phyloP scores from a whole-genome alignment of 257 asterid genomes.

The Fraxinus americana region DNA sequence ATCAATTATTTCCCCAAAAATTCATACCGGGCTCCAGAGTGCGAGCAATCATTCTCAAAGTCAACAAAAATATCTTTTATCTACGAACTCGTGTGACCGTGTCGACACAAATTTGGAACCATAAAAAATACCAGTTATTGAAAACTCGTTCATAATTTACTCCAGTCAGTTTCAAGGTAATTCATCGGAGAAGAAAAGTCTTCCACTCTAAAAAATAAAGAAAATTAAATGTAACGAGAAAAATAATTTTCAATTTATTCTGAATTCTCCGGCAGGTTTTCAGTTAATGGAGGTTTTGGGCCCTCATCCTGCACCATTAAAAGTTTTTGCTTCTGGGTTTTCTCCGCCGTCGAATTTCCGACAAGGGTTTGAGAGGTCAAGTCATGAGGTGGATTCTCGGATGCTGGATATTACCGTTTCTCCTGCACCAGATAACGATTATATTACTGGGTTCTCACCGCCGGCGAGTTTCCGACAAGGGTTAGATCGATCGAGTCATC shows the following conservation, averaged over 20 bases:
- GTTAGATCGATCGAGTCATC: conserved; percentile 26
- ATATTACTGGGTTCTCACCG: conserved; percentile 28
- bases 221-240: not conserved
- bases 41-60: too few species aligned
- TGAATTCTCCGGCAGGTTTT: conserved; percentile 9
- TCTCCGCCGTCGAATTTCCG: conserved; percentile 21
- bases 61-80: too few species aligned
- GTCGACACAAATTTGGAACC: conserved; percentile 31
- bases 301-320: conserved; percentile 16
- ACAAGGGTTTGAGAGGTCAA: conserved; percentile 15
- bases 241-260: conserved; percentile 4
- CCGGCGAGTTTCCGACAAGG: conserved; percentile 24
- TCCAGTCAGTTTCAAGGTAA: conserved; percentile 20
- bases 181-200: conserved; percentile 10
- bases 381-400: conserved; percentile 18
- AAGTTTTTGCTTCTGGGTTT: conserved; percentile 26
- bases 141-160: conserved; percentile 23
- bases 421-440: conserved; percentile 13
- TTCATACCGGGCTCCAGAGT: too few species aligned
- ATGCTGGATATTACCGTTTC: conserved; percentile 37
- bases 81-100: not conserved
- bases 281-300: conserved; percentile 34
- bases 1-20: too few species aligned
- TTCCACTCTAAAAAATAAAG: not conserved
- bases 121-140: conserved; percentile 4